phyloP scores from a whole-genome alignment of 2,329 filamentous ascomycete species.

The Xylariaceae sp. region DNA sequence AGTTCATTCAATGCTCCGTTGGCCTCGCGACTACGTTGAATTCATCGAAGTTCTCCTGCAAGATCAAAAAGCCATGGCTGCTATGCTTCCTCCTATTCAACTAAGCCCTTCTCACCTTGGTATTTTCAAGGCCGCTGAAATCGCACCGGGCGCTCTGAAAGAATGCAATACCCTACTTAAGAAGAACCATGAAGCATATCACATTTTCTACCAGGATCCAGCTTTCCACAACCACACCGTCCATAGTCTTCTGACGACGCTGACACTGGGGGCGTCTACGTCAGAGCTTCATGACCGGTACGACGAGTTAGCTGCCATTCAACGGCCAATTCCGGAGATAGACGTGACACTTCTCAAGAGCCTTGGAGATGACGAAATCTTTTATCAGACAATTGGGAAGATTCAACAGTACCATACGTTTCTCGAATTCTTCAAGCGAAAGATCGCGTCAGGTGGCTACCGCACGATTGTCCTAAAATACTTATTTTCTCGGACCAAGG shows the following conservation, averaged over 20 bases:
- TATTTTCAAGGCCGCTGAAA: not conserved
- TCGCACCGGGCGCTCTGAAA: slow-evolving; percentile 12
- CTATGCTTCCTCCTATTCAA: not conserved
- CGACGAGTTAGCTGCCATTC: slow-evolving; percentile 23
- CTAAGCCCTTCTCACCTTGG: slow-evolving; percentile 1
- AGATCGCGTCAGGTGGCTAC: slow-evolving; percentile 57
- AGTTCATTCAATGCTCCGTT: too few species aligned
- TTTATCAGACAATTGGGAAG: slow-evolving; percentile 18
- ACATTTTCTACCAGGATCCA: slow-evolving; percentile 31
- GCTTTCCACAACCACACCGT: slow-evolving; percentile 30
- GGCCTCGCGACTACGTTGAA: not conserved
- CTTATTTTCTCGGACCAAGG: slow-evolving; percentile 52
- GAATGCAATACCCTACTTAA: slow-evolving; percentile 23
- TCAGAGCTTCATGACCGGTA: slow-evolving; percentile 25
- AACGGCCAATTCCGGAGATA: slow-evolving; percentile 24
- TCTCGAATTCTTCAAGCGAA: slow-evolving; percentile 57
- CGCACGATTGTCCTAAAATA: slow-evolving; percentile 54
- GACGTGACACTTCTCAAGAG: slow-evolving; percentile 17
- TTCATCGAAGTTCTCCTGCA: not conserved
- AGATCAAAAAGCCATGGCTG: not conserved
- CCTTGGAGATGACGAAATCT: slow-evolving; percentile 19
- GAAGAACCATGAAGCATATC: slow-evolving; percentile 29
- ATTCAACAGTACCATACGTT: slow-evolving; percentile 51
- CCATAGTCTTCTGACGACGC: slow-evolving; percentile 28
- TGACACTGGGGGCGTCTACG: slow-evolving; percentile 27